Conservation (phyloP, 176 grass and related monocot genomes). For the Oryza punctata region DNA sequence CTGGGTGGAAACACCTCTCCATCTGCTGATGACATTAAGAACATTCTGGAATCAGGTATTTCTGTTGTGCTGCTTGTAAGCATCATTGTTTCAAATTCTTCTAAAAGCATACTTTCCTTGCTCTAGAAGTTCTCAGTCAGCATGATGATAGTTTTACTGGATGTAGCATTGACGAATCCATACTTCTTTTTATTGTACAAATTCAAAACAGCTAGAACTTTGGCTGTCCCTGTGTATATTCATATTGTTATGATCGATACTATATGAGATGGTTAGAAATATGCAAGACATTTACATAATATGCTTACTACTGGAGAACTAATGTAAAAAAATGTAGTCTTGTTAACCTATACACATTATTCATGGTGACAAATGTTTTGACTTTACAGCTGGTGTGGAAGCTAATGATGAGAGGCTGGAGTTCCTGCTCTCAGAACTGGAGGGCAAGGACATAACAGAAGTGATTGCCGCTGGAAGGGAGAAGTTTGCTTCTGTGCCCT, state of each 20-base stretch:
- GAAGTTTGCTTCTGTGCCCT: conserved; percentile 76
- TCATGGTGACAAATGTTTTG: not conserved
- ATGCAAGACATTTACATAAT: not conserved
- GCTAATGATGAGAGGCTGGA: conserved; percentile 57
- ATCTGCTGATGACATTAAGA: conserved; percentile 55
- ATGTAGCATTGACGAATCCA: not conserved
- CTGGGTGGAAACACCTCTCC: conserved; percentile 66
- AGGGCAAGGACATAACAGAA: conserved; percentile 73
- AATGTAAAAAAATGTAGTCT: not conserved
- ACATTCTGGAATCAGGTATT: conserved; percentile 80
- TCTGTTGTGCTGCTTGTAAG: conserved; percentile 13
- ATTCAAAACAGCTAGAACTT: not conserved
- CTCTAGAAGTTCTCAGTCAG: not conserved
- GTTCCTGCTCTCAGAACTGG: conserved; percentile 61
- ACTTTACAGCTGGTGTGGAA: conserved; percentile 64
- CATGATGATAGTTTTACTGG: not conserved
- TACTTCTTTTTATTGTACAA: not conserved
- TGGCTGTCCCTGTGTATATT: not conserved
- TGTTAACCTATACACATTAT: not conserved
- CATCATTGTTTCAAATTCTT: not conserved
- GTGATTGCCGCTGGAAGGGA: conserved; percentile 76
- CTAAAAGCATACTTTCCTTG: not conserved
- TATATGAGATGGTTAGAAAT: not conserved
- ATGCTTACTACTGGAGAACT: not conserved
- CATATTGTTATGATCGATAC: not conserved